phyloP scores from a whole-genome alignment of 1,284 basidiomycete species.

The Leccinum angustisporum region DNA sequence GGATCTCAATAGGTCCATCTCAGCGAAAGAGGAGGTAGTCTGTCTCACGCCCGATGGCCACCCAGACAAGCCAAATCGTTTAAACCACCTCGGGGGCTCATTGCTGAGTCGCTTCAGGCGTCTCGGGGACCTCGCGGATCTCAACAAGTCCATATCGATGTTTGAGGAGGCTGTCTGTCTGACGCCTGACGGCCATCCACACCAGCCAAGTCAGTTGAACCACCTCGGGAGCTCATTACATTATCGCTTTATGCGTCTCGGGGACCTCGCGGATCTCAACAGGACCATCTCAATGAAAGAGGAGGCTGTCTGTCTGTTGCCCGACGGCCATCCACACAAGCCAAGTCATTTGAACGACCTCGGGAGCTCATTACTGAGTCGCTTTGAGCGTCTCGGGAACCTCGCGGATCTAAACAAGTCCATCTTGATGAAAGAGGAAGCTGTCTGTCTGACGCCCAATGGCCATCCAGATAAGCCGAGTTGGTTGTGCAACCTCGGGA shows the following conservation, averaged over 20 bases:
- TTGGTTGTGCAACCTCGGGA: background rate
- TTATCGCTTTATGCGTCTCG: background rate
- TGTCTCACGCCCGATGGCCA: background rate
- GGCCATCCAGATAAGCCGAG: background rate
- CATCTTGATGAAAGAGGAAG: no score
- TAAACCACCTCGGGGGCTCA: no score
- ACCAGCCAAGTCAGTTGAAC: no score
- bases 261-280: background rate
- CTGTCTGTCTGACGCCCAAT: background rate
- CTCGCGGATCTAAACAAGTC: no score
- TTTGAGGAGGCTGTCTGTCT: no score
- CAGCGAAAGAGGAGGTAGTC: background rate
- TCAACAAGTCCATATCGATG: no score
- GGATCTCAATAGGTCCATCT: background rate
- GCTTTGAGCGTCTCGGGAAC: background rate
- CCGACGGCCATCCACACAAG: background rate
- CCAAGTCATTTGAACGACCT: background rate
- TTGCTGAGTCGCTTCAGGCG: no score
- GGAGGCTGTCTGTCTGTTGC: background rate
- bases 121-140: no score
- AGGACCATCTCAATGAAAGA: background rate
- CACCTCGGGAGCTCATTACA: no score
- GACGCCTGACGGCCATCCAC: no score
- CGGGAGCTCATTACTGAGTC: no score
- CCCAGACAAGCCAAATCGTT: background rate